These are phyloP conservation scores for Candida schatavii DNA, from an alignment of 805 yeast genomes.

Conservation along the genomic window DNA sequence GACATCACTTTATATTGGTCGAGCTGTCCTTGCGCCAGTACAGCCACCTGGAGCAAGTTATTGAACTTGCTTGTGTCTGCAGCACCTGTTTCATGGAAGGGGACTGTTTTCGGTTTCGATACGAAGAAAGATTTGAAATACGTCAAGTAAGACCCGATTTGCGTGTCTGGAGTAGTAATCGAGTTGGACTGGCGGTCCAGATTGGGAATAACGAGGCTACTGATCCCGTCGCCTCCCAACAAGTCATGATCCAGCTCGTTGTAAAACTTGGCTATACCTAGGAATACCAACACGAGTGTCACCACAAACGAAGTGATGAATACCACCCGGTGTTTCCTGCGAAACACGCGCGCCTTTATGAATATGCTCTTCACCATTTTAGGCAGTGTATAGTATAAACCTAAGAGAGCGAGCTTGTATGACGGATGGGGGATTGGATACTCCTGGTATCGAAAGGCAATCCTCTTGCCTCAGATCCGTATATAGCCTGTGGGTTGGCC, in stretches of 20 bases:
- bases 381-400: too few species aligned
- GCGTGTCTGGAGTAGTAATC: conserved; percentile 1
- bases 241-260: neutral
- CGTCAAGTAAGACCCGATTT: neutral
- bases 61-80: conserved; percentile 8
- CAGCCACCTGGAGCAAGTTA: conserved; percentile 7
- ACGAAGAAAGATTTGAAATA: neutral
- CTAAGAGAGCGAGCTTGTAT: too few species aligned
- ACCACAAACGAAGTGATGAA: conserved; percentile 1
- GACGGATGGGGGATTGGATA: too few species aligned
- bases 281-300: neutral
- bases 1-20: conserved; percentile 3
- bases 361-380: too few species aligned
- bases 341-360: conserved; percentile 5
- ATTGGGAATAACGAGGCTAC: neutral
- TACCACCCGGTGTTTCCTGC: conserved; percentile 6
- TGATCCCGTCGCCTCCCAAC: neutral
- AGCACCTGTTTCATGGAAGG: conserved; percentile 12
- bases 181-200: neutral
- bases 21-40: conserved; percentile 2
- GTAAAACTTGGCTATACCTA: neutral
- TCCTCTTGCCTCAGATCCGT: too few species aligned
- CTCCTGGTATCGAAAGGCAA: too few species aligned
- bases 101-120: conserved; percentile 10
- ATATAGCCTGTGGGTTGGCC: too few species aligned